These are phyloP conservation scores for Arthrobotrys musiformis DNA, from an alignment of 2,329 filamentous ascomycete species.

Conservation along the genomic window DNA sequence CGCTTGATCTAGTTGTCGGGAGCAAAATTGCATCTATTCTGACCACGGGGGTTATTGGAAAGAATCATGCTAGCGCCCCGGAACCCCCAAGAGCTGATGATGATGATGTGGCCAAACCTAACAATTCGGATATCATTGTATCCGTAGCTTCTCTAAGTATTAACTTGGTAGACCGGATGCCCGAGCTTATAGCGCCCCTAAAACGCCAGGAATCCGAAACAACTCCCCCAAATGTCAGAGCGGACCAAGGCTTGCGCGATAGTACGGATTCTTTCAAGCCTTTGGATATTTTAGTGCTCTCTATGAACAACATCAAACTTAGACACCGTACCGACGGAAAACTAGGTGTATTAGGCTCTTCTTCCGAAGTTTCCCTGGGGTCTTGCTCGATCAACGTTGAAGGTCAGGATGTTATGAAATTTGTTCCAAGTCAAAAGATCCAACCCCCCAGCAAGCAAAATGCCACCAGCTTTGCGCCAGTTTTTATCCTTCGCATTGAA, in stretches of 20 bases:
- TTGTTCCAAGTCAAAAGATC: slow-evolving; percentile 8
- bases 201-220: not conserved
- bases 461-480: not conserved
- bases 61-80: not conserved
- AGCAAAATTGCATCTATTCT: slow-evolving; percentile 14
- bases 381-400: slow-evolving; percentile 67
- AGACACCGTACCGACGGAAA: slow-evolving; percentile 64
- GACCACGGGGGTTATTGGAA: not conserved
- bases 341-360: slow-evolving; percentile 70
- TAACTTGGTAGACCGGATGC: slow-evolving; percentile 36
- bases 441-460: not conserved
- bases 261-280: not conserved
- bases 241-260: not conserved
- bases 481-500: slow-evolving; percentile 62
- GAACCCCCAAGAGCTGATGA: not conserved
- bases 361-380: slow-evolving; percentile 70
- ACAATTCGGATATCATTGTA: not conserved
- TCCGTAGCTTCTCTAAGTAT: slow-evolving; percentile 28
- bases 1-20: slow-evolving; percentile 22
- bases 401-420: slow-evolving; percentile 25
- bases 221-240: not conserved
- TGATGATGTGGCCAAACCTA: not conserved
- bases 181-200: not conserved
- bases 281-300: slow-evolving; percentile 26
- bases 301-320: not conserved